Conservation (phyloP, 1,284 basidiomycete genomes). For the Pseudozyma tsukubaensis region DNA sequence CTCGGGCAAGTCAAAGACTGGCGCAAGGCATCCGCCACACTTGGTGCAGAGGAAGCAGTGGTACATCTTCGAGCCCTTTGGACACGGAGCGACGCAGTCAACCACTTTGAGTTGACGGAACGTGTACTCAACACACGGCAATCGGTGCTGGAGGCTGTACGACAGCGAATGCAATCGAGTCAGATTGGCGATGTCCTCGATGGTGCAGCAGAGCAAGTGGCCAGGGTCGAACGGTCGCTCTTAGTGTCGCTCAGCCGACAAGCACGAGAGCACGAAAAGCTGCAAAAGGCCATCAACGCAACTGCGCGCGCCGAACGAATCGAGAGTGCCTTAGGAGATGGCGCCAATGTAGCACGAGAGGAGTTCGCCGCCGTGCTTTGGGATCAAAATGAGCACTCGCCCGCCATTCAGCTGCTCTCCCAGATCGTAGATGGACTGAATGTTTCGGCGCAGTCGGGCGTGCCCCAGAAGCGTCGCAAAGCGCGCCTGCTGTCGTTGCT, state of each 20-base stretch:
- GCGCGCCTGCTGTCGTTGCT: slow-evolving; percentile 70
- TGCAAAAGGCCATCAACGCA: slow-evolving; percentile 87
- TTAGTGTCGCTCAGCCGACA: slow-evolving; percentile 80
- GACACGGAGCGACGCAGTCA: slow-evolving; percentile 5
- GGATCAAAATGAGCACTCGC: slow-evolving; percentile 83
- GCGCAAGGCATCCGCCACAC: slow-evolving; percentile 21
- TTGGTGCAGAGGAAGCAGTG: slow-evolving; percentile 41
- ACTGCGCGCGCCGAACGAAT: slow-evolving; percentile 80
- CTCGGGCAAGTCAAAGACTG: slow-evolving; percentile 47
- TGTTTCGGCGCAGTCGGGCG: slow-evolving; percentile 6
- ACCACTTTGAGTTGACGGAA: slow-evolving; percentile 78
- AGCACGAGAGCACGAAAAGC: slow-evolving; percentile 78
- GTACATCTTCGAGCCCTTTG: slow-evolving; percentile 25
- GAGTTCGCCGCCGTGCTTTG: slow-evolving; percentile 92
- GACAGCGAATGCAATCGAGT: slow-evolving; percentile 76
- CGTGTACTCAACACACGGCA: slow-evolving; percentile 83
- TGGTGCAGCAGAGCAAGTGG: slow-evolving; percentile 73
- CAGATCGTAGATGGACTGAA: slow-evolving; percentile 61
- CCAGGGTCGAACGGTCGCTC: slow-evolving; percentile 77
- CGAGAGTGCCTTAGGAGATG: slow-evolving; percentile 58
- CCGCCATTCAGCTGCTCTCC: slow-evolving; percentile 82
- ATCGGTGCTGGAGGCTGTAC: slow-evolving; percentile 79
- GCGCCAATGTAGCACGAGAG: slow-evolving; percentile 73
- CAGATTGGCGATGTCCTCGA: slow-evolving; percentile 79
- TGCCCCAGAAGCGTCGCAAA: slow-evolving; percentile 26